phyloP scores from a whole-genome alignment of 78 protist species.

The Pigoraptor vietnamica region DNA sequence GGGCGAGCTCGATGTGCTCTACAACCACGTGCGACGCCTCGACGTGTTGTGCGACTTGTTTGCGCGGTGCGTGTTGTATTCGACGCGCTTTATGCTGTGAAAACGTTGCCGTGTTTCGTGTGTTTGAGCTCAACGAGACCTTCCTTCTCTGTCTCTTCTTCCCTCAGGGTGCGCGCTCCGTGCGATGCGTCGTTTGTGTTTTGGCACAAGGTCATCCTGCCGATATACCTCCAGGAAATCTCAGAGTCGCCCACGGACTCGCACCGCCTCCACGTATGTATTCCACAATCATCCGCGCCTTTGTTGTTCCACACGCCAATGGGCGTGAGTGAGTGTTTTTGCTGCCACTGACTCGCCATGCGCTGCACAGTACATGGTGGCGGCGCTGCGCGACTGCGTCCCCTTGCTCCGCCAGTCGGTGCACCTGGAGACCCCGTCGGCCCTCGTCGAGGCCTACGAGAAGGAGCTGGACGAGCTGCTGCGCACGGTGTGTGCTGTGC shows the following conservation, averaged over 20 bases:
- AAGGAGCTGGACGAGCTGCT: not conserved
- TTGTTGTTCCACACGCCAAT: conserved; percentile 67
- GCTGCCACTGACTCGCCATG: not conserved
- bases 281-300: conserved; percentile 56
- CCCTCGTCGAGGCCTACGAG: not conserved
- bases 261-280: conserved; percentile 42
- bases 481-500: not conserved
- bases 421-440: not conserved
- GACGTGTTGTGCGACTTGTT: not conserved
- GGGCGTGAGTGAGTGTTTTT: not conserved
- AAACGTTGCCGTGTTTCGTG: too few species aligned
- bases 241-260: conserved; percentile 53
- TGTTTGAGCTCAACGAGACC: too few species aligned
- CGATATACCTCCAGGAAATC: conserved; percentile 48
- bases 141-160: too few species aligned
- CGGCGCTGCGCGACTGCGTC: not conserved
- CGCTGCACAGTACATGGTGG: not conserved
- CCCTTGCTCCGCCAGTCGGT: not conserved
- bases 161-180: conserved; percentile 45
- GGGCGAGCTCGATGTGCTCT: not conserved
- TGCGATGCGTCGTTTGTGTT: conserved; percentile 69
- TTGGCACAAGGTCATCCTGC: conserved; percentile 68
- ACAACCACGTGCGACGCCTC: conserved; percentile 24
- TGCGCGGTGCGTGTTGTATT: not conserved
- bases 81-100: not conserved